Evolutionary conservation across 148 eudicot species (phyloP), one percentile per base, ranked within the genome.

Genomic region (Cornus suecica): DNA sequence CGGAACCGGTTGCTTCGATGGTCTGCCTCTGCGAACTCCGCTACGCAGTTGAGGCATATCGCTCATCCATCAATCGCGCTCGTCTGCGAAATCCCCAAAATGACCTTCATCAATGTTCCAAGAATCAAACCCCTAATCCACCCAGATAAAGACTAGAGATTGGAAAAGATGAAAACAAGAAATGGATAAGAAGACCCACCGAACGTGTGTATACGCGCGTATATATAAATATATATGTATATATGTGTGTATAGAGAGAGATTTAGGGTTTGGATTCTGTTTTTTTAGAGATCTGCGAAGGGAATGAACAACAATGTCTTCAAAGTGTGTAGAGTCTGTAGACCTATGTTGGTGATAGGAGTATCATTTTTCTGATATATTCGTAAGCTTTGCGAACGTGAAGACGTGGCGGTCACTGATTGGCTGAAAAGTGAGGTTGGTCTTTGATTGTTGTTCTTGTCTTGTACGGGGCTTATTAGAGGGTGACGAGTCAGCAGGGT

Each of bases 41-140:
- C 69, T 64, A 63, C 63, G 67, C 68, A 70, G 63, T 70, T 77
- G 62, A 32, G 74, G 73, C 72, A 69, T 77, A 70, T 69, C 69
- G 69, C 48, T 32, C 69, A n/a, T 45, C 74, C 74, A 64, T 70
- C 80, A 56, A 77, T 25, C 32, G 42, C 8, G 32, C 34, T 32
- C 34, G 34, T 37, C 1, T 37, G 25, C 24, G 62, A 62, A 70
- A 60, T 62, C 41, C n/a, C 69, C n/a, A 45, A 23, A 11, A 16
- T 52, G 30, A 18, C n/a, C 72, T 23, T 70, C 74, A 77, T 62
- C 20, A 52, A 20, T 14, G 58, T 52, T 52, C 18, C 22, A 52
- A 22, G 16, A 52, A 14, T 14, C 58, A 52, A 20, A 0, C 4
- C 14, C 18, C 22, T 20, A 20, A 52, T 52, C 58, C 3, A 14